Evolutionary conservation across 768 basidiomycete genomes (phyloP).

Genomic region (Amanita molliuscula): DNA sequence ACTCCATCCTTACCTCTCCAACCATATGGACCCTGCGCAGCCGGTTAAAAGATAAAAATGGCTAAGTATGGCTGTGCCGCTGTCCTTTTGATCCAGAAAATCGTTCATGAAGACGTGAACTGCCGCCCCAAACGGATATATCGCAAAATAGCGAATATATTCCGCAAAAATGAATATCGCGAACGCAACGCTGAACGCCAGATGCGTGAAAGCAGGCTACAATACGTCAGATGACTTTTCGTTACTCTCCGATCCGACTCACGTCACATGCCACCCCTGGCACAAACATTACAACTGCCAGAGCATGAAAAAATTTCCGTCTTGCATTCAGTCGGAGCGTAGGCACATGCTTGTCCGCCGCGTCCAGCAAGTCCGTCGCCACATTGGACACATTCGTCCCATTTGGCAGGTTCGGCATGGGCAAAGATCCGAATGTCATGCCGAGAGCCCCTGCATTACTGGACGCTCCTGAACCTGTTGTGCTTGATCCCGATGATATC

Average conservation of each 20-base stretch:
- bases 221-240: slow-evolving; percentile 9
- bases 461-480: slow-evolving; percentile 8
- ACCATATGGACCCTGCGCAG: slow-evolving; percentile 89
- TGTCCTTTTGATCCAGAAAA: slow-evolving; percentile 91
- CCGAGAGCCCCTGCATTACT: slow-evolving; percentile 18
- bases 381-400: slow-evolving; percentile 36
- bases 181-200: slow-evolving; percentile 92
- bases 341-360: slow-evolving; percentile 84
- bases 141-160: slow-evolving; percentile 96
- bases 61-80: slow-evolving; percentile 91
- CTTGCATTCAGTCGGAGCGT: slow-evolving; percentile 85
- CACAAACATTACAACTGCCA: slow-evolving; percentile 94
- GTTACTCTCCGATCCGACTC: slow-evolving; percentile 22
- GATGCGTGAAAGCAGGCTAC: slow-evolving; percentile 93
- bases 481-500: not conserved
- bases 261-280: slow-evolving; percentile 92
- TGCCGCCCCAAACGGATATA: slow-evolving; percentile 89
- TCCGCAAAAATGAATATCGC: slow-evolving; percentile 93
- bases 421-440: slow-evolving; percentile 38
- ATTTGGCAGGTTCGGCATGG: slow-evolving; percentile 41
- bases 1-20: slow-evolving; percentile 64
- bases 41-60: slow-evolving; percentile 97
- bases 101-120: slow-evolving; percentile 97
- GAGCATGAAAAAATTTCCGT: slow-evolving; percentile 93
- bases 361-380: slow-evolving; percentile 63